Conservation (phyloP, 2,329 filamentous ascomycete species). For the Aspergillus pseudoviridinutans region DNA sequence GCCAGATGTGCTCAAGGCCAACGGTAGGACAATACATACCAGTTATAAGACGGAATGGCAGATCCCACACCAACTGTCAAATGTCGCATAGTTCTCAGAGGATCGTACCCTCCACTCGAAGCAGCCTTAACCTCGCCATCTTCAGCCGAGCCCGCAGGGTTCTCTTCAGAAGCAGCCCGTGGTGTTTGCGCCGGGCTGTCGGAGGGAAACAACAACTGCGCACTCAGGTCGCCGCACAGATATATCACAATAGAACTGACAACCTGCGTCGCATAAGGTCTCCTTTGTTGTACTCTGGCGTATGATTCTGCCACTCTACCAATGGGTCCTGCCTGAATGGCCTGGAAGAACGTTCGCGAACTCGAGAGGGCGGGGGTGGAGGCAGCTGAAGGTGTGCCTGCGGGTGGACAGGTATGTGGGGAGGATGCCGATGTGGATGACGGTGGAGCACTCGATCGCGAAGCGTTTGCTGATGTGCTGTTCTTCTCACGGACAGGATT, state of each 20-base stretch:
- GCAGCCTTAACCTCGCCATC: slow-evolving; percentile 30
- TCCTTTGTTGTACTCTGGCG: slow-evolving; percentile 63
- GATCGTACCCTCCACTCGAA: slow-evolving; percentile 56
- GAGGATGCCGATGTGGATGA: background rate
- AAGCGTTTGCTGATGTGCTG: background rate
- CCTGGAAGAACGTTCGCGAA: slow-evolving; percentile 26
- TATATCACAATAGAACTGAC: slow-evolving; percentile 73
- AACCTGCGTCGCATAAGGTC: slow-evolving; percentile 78
- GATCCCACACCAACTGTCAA: slow-evolving; percentile 69
- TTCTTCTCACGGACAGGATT: background rate
- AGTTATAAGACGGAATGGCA: slow-evolving; percentile 75
- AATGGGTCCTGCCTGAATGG: slow-evolving; percentile 27
- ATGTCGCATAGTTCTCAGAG: slow-evolving; percentile 64
- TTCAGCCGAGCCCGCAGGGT: slow-evolving; percentile 32
- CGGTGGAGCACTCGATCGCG: background rate
- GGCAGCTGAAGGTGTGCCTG: background rate
- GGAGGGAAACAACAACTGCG: slow-evolving; percentile 61
- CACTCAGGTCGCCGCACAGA: slow-evolving; percentile 70
- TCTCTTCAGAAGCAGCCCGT: background rate
- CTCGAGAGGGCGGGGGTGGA: slow-evolving; percentile 12
- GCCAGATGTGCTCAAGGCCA: background rate
- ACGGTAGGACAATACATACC: slow-evolving; percentile 52
- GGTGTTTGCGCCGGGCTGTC: slow-evolving; percentile 19
- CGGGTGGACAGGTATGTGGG: background rate
- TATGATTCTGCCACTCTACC: slow-evolving; percentile 49